These are phyloP conservation scores for Platanthera zijinensis DNA, from an alignment of 106 monocot genomes.

Conservation along the genomic window DNA sequence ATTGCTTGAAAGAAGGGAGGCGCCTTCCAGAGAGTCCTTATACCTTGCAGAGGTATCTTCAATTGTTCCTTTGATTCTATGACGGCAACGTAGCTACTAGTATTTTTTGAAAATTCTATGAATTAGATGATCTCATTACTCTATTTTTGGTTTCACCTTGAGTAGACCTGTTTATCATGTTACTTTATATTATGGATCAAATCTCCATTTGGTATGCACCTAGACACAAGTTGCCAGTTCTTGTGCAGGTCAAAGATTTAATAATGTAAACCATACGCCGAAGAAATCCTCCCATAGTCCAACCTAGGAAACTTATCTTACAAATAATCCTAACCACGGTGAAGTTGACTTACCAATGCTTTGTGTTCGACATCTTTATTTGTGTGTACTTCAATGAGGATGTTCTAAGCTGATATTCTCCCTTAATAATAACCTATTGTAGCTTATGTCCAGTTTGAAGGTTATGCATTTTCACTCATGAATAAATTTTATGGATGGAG, in stretches of 20 bases:
- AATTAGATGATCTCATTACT: neutral
- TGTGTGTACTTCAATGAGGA: no score
- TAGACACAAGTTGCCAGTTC: neutral
- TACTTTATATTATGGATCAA: no score
- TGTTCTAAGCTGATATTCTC: no score
- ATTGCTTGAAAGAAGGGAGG: constrained; percentile 72
- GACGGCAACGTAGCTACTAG: neutral
- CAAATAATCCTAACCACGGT: no score
- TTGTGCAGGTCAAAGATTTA: neutral
- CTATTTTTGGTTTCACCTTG: neutral
- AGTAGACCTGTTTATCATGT: neutral
- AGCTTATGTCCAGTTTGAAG: no score
- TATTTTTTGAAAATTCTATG: neutral
- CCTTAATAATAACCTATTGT: no score
- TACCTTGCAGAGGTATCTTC: constrained; percentile 50
- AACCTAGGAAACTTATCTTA: no score
- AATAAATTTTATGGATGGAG: no score
- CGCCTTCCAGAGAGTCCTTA: constrained; percentile 73
- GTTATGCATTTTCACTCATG: no score
- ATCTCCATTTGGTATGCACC: neutral
- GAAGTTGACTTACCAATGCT: no score
- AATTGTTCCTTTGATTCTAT: constrained; percentile 1
- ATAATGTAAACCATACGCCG: neutral
- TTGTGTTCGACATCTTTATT: no score
- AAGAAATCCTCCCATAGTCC: neutral